A percentile compares a stretch with the other conserved stretches of the same genome.
Evolutionary conservation across 2,329 filamentous ascomycete species (phyloP).

Genomic region (Penicillium griseofulvum): DNA sequence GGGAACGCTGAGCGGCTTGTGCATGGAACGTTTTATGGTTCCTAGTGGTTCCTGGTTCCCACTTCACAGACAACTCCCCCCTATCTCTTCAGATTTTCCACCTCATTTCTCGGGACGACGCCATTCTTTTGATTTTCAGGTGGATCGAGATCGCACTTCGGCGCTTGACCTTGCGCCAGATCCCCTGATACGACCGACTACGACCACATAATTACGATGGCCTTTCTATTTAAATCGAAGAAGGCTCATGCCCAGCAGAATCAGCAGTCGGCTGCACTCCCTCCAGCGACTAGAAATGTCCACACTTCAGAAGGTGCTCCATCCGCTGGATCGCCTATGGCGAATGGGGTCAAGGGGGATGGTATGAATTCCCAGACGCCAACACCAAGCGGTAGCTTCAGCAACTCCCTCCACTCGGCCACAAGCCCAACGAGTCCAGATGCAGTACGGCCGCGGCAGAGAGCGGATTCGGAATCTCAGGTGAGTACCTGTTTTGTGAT

Average conservation of each 20-base stretch:
- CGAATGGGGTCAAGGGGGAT: slow-evolving; percentile 48
- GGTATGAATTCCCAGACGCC: slow-evolving; percentile 53
- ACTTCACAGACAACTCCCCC: slow-evolving; percentile 21
- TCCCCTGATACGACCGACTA: slow-evolving; percentile 34
- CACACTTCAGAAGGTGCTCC: slow-evolving; percentile 55
- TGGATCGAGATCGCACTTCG: slow-evolving; percentile 9
- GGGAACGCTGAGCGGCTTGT: slow-evolving; percentile 5
- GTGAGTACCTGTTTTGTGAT: slow-evolving; percentile 38
- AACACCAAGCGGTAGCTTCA: slow-evolving; percentile 71
- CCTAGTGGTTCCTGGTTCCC: slow-evolving; percentile 25
- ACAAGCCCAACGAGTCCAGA: slow-evolving; percentile 64
- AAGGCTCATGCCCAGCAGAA: slow-evolving; percentile 67
- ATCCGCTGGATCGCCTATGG: slow-evolving; percentile 40
- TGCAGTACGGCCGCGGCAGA: slow-evolving; percentile 58
- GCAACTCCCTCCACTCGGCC: slow-evolving; percentile 66
- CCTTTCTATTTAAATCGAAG: slow-evolving; percentile 80
- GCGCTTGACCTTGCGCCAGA: slow-evolving; percentile 17
- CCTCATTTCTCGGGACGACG: background rate
- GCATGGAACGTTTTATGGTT: slow-evolving; percentile 23
- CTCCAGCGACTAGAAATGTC: slow-evolving; percentile 56
- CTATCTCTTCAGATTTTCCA: slow-evolving; percentile 8
- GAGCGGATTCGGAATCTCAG: slow-evolving; percentile 55
- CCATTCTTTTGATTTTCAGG: slow-evolving; percentile 10
- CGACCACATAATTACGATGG: slow-evolving; percentile 56
- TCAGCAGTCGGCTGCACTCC: slow-evolving; percentile 45